Evolutionary conservation across 2,329 filamentous ascomycete species (phyloP), one percentile per base, ranked within the genome.

Genomic region (Curvularia sp.): DNA sequence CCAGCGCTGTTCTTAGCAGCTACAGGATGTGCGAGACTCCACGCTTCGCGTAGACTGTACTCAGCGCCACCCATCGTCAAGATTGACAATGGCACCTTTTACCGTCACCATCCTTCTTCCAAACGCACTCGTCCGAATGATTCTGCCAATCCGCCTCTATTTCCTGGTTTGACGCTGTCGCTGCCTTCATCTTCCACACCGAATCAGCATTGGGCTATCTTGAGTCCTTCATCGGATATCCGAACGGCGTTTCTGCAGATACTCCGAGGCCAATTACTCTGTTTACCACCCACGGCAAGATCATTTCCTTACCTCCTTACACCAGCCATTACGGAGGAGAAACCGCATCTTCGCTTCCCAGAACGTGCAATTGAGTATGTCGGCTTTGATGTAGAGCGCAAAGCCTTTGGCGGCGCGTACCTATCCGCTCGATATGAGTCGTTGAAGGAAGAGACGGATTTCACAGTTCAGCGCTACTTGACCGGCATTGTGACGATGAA

Each of bases 341-440:
- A 81, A 61, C 77, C 76, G 21, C 79, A 81, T 2, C 76, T 91
- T 47, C 83, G 85, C 43, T 84, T 81, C 51, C 86, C 90, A 0
- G 81, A 82, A 12, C 83, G 83, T 64, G 92, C 92, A 0, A 89
- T 99, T 57, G 88, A 89, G 67, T 94, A 97, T 80, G 93, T 98
- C 9, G 94, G 95, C 0, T 98, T 98, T 71, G 91, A 92, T 71
- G 87, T 87, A 2, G 90, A 93, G 66, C 84, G 87, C 25, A 83
- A 83, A 5, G 79, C 82, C 48, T 79, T 85, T 13, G 79, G 85
- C 5, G 83, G 84, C 1, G 89, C 92, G 4, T 97, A 97, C 74
- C 80, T 98, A 18, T 93, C 91, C 58, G 93, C 93, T 15, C 84
- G 95, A 38, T 99, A 98, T 75, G 95, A 99, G 81, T 93, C 90